Conservation (phyloP, 1,284 basidiomycete genomes). For the Pseudozyma sp. region DNA sequence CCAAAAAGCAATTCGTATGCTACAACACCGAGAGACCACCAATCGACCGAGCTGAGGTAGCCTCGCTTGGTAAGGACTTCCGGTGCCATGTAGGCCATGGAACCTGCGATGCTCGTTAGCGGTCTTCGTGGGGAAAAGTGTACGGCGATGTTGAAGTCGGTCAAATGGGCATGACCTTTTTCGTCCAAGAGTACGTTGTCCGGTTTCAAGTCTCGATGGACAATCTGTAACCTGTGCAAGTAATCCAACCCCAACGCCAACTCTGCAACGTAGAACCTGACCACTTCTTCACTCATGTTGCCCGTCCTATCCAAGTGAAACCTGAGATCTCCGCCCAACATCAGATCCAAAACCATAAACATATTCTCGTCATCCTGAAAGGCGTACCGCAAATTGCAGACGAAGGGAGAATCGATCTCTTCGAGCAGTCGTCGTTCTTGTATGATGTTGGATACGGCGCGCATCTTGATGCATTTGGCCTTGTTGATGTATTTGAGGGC, state of each 20-base stretch:
- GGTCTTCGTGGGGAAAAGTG: slow-evolving; percentile 88
- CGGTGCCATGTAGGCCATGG: slow-evolving; percentile 93
- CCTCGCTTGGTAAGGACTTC: slow-evolving; percentile 65
- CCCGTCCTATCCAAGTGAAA: slow-evolving; percentile 89
- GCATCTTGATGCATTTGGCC: slow-evolving; percentile 94
- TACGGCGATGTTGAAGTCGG: slow-evolving; percentile 98
- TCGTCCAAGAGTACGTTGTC: slow-evolving; percentile 96
- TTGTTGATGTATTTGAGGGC: slow-evolving; percentile 99
- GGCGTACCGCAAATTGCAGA: slow-evolving; percentile 93
- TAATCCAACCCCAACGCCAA: slow-evolving; percentile 86
- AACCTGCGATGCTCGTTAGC: slow-evolving; percentile 84
- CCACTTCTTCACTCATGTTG: slow-evolving; percentile 80
- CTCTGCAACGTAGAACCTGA: slow-evolving; percentile 91
- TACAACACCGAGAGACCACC: slow-evolving; percentile 64
- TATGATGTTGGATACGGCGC: slow-evolving; percentile 94
- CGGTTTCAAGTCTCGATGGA: slow-evolving; percentile 85
- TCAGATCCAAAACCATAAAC: slow-evolving; percentile 95
- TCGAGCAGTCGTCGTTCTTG: slow-evolving; percentile 74
- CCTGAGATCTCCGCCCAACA: slow-evolving; percentile 93
- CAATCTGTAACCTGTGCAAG: slow-evolving; percentile 88
- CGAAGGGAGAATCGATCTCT: slow-evolving; percentile 92
- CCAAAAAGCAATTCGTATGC: slow-evolving; percentile 64
- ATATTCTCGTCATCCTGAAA: slow-evolving; percentile 98
- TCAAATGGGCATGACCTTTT: slow-evolving; percentile 91
- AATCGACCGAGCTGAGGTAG: slow-evolving; percentile 60